Base-by-base conservation (phyloP, 208 protist genomes). In the Phytomonas serpens region DNA sequence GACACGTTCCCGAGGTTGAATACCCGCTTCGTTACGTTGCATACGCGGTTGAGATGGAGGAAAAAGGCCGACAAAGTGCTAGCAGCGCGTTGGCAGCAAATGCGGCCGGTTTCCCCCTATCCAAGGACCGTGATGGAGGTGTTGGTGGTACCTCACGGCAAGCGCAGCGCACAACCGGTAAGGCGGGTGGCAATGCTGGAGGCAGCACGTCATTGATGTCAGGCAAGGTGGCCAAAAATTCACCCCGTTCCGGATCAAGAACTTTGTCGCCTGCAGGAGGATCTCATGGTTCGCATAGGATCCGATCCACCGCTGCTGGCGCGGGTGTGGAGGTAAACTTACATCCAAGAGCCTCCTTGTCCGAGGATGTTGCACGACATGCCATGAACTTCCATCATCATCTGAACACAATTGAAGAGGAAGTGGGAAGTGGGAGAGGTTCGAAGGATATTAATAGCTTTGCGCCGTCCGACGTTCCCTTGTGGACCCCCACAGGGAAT, bases 1-100 rank as follows among this genome's bases (percentile, higher is more conserved):
- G 83, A 32, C 81, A 76, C 69, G 52, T 87, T 3, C 82, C 83
- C 7, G 82, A 87, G 33, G 80, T 79, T 19, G 82, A 87, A 40
- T 73, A 86, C 7, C 75, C 81, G 19, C 68, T 90, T 61, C 72
- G 72, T 5, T 86, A 80, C 71, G 82, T 85, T 6, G 69, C 61
- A 10, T 86, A 84, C 65, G 71, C 75, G 0, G 85, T 87, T 51
- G 64, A 72, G 30, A 71, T 72, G 51, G 68, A 71, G 47, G 29
- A 32, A 34, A 3, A 23, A 6, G 29, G 14, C 10, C 14, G 30
- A 23, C n/a, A 34, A 34, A 34, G 61, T 64, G 61, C 30, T 31
- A 64, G 30, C 7, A 64, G 1, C 13, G 61, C 61, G 61, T 34
- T 16, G 30, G 61, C 61, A 34, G 32, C 61, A 34, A 64, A 31